These are phyloP conservation scores for Jackrogersella multiformis DNA, from an alignment of 495 filamentous ascomycete species.

Conservation along the genomic window DNA sequence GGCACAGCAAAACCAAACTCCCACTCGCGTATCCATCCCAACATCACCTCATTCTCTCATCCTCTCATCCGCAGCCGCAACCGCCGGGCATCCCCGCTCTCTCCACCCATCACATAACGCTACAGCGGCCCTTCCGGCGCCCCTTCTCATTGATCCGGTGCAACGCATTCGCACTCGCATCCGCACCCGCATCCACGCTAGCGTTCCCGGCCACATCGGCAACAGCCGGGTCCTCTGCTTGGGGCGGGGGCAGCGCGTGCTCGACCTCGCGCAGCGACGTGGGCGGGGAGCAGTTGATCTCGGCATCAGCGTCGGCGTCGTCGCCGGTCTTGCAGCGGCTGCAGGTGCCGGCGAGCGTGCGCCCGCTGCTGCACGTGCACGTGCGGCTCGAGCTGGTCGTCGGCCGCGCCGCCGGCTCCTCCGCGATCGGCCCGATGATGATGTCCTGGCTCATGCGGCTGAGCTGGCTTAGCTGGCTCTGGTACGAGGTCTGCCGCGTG, in stretches of 20 bases:
- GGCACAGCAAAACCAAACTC: too few species aligned
- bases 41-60: too few species aligned
- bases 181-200: too few species aligned
- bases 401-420: neutral
- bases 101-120: too few species aligned
- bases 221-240: neutral
- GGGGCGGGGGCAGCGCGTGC: neutral
- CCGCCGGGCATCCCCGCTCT: too few species aligned
- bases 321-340: neutral
- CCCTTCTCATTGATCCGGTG: neutral
- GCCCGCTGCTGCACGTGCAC: slow-evolving; percentile 14
- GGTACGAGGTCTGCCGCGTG: neutral
- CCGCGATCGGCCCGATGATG: neutral
- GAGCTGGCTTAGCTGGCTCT: neutral
- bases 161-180: neutral
- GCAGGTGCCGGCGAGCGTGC: slow-evolving; percentile 5
- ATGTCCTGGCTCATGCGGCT: neutral
- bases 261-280: slow-evolving; percentile 25
- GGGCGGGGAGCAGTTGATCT: neutral
- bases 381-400: neutral
- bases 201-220: too few species aligned
- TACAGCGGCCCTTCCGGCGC: neutral
- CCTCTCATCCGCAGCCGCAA: too few species aligned
- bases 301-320: neutral
- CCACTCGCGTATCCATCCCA: too few species aligned